Evolutionary conservation across 176 grass and related monocot genomes (phyloP).

Genomic region (Aegilops bicornis): DNA sequence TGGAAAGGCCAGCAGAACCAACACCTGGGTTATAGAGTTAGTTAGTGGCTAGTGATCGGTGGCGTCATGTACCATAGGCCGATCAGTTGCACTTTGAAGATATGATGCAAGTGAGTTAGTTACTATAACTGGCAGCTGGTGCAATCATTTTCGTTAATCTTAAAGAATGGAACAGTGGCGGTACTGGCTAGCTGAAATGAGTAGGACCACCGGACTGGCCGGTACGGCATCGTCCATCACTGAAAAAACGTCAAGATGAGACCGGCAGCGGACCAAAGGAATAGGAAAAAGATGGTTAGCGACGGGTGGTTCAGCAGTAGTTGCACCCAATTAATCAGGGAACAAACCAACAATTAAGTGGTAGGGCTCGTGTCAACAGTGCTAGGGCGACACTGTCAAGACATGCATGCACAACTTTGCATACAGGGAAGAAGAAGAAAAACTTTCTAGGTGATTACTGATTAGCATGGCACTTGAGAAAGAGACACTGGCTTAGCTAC

Average conservation of each 20-base stretch:
- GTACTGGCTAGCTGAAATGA: not conserved
- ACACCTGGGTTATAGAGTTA: not conserved
- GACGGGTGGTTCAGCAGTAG: conserved; percentile 33
- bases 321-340: conserved; percentile 24
- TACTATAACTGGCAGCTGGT: not conserved
- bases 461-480: conserved; percentile 1
- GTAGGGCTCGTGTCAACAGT: conserved; percentile 1
- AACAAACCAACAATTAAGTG: not conserved
- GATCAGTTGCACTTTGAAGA: not conserved
- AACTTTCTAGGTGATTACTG: not conserved
- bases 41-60: not conserved
- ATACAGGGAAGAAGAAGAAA: not conserved
- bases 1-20: not conserved
- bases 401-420: not conserved
- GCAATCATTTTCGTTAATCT: not conserved
- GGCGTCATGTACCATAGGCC: not conserved
- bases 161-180: conserved; percentile 28
- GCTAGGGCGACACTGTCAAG: not conserved
- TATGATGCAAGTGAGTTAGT: not conserved
- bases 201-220: conserved; percentile 7
- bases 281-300: conserved; percentile 7
- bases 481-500: not conserved
- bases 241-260: conserved; percentile 21
- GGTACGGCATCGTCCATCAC: conserved; percentile 34
- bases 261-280: not conserved